Base-by-base conservation (phyloP, 2,329 filamentous ascomycete genomes). In the Zymoseptoria tritici region DNA sequence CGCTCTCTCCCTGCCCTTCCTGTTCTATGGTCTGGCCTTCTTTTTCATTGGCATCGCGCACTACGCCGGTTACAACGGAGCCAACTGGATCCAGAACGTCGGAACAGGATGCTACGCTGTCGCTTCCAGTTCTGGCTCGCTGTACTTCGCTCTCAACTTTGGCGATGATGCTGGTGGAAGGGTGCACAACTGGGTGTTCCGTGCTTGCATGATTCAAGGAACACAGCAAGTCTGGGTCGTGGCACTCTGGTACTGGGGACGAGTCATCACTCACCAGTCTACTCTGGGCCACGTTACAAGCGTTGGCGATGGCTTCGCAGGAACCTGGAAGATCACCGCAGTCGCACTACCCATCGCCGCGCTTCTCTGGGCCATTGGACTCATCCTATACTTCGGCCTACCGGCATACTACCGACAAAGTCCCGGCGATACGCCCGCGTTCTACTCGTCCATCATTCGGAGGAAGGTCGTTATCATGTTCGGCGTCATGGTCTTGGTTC, bases 221-320 rank as follows among this genome's bases (percentile, higher is more conserved):
- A 83, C 83, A 6, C 85, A 86, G 65, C 85, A 87, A 68, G 76
- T 84, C 61, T 87, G 86, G 69, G 78, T 85, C 54, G 80, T 83
- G n/a, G 81, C 79, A 7, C 77, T 88, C 9, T 88, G 84, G 84
- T 86, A 83, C 71, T 87, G 85, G 85, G 85, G 85, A 24, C 78
- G 78, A 5, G 76, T 79, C 56, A 73, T 85, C 50, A 78, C 79
- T n/a, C 50, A 52, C 20, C 71, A 75, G 0, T 76, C 74, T 4
- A 68, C 75, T 13, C 73, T 75, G 2, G 69, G 75, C 16, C 74
- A 73, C 31, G 77, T 77, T 8, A 69, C 76, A 54, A 67, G 73
- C 1, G 36, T 51, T 16, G 57, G 57, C 22, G 36, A 55, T 11
- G 42, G 21, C 9, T 49, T 66, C 24, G 52, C 61, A 26, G 61